Percentiles rank a stretch among this genome's conserved stretches.
Evolutionary conservation across 2,329 filamentous ascomycete genomes (phyloP).

Genomic region (Chaetoscypha palmicola): DNA sequence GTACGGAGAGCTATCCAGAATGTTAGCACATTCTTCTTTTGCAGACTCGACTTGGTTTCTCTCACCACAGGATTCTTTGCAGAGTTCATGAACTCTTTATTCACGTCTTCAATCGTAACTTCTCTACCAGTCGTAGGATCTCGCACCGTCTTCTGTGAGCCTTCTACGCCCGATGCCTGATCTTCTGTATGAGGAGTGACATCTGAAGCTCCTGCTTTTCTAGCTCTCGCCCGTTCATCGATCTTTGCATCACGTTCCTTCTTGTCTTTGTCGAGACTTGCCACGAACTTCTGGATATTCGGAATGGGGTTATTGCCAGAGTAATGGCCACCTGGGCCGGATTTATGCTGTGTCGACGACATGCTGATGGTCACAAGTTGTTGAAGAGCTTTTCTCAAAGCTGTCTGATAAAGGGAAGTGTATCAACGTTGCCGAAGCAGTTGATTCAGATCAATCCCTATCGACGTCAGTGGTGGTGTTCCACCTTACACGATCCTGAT

Average conservation of each 20-base stretch:
- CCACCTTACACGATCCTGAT: too few relatives aligned
- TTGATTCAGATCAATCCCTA: too few relatives aligned
- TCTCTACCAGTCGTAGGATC: slow-evolving; percentile 85
- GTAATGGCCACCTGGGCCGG: slow-evolving; percentile 60
- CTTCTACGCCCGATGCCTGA: slow-evolving; percentile 31
- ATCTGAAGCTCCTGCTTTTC: slow-evolving; percentile 30
- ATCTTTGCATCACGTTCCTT: slow-evolving; percentile 65
- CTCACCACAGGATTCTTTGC: slow-evolving; percentile 66
- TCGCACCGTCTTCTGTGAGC: slow-evolving; percentile 56
- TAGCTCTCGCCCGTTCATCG: slow-evolving; percentile 45
- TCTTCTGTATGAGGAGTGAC: slow-evolving; percentile 38
- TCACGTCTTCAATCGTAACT: slow-evolving; percentile 77
- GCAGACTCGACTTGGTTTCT: too few relatives aligned
- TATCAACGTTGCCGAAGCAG: too few relatives aligned
- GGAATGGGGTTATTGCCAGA: slow-evolving; percentile 78
- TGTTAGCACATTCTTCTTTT: too few relatives aligned
- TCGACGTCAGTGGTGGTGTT: too few relatives aligned
- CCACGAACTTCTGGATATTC: slow-evolving; percentile 78
- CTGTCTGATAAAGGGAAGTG: too few relatives aligned
- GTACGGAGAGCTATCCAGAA: slow-evolving; percentile 60
- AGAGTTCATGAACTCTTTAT: slow-evolving; percentile 60
- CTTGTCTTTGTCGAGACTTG: slow-evolving; percentile 73
- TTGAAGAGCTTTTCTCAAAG: too few relatives aligned
- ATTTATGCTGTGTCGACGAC: slow-evolving; percentile 11
- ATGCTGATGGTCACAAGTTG: neutral